A percentile compares a stretch with the other conserved stretches of the same genome.
Evolutionary conservation across 176 grass and related monocot genomes (phyloP).

Genomic region (Ensete ventricosum): DNA sequence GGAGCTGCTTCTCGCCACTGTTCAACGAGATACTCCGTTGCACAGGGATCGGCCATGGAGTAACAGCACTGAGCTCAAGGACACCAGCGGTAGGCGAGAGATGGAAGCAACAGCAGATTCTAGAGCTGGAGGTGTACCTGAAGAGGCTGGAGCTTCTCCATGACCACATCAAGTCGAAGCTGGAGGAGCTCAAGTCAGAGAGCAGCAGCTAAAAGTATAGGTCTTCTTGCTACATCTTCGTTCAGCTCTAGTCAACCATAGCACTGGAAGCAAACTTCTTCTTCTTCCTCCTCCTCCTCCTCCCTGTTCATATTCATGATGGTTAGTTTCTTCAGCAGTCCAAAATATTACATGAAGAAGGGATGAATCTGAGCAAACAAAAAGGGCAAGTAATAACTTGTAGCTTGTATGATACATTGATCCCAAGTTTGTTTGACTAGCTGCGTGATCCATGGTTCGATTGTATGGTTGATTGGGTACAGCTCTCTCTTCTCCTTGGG

Average conservation of each 20-base stretch:
- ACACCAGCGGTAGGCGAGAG: not conserved
- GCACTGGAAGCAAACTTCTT: not conserved
- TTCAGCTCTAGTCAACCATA: not conserved
- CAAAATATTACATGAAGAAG: not conserved
- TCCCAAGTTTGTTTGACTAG: not conserved
- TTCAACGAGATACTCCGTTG: not conserved
- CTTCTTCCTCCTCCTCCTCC: not conserved
- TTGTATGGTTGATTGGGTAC: too few relatives aligned
- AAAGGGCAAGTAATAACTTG: not conserved
- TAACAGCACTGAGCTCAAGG: not conserved
- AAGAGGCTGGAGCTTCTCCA: conserved; percentile 19
- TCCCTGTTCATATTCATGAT: not conserved
- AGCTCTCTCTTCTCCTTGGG: too few relatives aligned
- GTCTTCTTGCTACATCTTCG: not conserved
- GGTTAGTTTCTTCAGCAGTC: not conserved
- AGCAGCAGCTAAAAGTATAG: not conserved
- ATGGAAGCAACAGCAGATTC: conserved; percentile 24
- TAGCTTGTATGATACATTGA: not conserved
- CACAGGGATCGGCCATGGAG: not conserved
- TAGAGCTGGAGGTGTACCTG: conserved; percentile 29
- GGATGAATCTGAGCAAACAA: not conserved
- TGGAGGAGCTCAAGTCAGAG: conserved; percentile 12
- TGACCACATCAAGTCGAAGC: conserved; percentile 10
- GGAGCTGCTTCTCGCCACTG: conserved; percentile 1
- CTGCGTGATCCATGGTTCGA: too few relatives aligned